phyloP scores from a whole-genome alignment of 2,329 filamentous ascomycete species.

The Mariannaea sp. region DNA sequence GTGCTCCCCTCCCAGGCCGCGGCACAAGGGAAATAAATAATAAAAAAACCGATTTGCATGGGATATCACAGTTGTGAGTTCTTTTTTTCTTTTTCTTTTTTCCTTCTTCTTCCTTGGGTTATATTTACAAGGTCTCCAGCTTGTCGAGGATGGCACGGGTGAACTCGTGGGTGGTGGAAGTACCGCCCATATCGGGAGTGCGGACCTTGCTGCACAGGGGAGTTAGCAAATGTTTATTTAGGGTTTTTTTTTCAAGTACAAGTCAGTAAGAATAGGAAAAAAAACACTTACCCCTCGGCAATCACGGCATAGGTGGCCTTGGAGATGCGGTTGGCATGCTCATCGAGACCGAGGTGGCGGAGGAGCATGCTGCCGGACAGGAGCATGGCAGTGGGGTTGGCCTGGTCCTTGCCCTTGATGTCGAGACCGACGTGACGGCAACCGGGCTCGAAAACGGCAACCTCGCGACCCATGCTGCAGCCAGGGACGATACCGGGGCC shows the following conservation, averaged over 20 bases:
- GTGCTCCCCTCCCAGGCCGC: slow-evolving; percentile 11
- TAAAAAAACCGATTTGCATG: slow-evolving; percentile 23
- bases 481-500: slow-evolving; percentile 96
- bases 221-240: slow-evolving; percentile 48
- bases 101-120: no score
- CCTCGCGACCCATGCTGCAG: slow-evolving; percentile 99
- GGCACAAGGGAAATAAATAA: slow-evolving; percentile 21
- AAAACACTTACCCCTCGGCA: slow-evolving; percentile 86
- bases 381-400: slow-evolving; percentile 95
- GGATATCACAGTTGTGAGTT: slow-evolving; percentile 29
- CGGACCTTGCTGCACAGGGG: slow-evolving; percentile 71
- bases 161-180: slow-evolving; percentile 89
- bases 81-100: no score
- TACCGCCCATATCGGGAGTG: slow-evolving; percentile 95
- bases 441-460: slow-evolving; percentile 97
- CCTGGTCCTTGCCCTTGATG: slow-evolving; percentile 99
- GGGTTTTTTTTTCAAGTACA: background rate
- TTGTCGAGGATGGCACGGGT: slow-evolving; percentile 91
- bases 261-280: rapidly evolving
- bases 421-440: slow-evolving; percentile 99
- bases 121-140: slow-evolving; percentile 78
- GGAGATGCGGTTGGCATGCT: slow-evolving; percentile 98
- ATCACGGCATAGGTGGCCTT: slow-evolving; percentile 81
- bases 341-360: slow-evolving; percentile 93
- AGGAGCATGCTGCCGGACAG: slow-evolving; percentile 97